Evolutionary conservation across 345 rosid genomes (phyloP).

Genomic region (Stellera chamaejasme): DNA sequence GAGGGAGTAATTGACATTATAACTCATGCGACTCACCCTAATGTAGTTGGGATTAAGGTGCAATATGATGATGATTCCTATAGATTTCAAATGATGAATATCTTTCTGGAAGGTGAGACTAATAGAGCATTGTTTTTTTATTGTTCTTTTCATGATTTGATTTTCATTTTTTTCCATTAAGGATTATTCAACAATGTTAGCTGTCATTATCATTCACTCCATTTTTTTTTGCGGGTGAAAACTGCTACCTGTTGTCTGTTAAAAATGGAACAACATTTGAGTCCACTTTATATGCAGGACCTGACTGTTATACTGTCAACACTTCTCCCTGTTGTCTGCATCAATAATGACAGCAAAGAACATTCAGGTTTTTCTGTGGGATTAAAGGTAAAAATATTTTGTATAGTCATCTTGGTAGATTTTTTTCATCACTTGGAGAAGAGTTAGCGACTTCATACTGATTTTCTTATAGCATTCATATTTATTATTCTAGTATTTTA

Average conservation of each 20-base stretch:
- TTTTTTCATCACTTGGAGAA: slow-evolving; percentile 5
- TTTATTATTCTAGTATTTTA: not conserved
- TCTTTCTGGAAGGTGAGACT: too few relatives aligned
- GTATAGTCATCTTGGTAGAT: slow-evolving; percentile 1
- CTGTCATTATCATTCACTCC: not conserved
- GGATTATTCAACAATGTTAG: not conserved
- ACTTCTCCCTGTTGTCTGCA: slow-evolving; percentile 75
- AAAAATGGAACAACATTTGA: not conserved
- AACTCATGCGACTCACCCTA: too few relatives aligned
- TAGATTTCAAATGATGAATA: too few relatives aligned
- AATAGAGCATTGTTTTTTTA: too few relatives aligned
- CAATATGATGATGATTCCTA: too few relatives aligned
- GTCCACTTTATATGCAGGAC: slow-evolving; percentile 38
- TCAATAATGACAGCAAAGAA: slow-evolving; percentile 56
- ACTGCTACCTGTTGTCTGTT: not conserved
- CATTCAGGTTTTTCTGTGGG: slow-evolving; percentile 60
- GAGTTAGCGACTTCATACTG: not conserved
- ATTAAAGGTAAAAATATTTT: slow-evolving; percentile 47
- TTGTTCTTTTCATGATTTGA: too few relatives aligned
- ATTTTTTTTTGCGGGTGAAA: not conserved
- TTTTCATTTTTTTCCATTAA: not conserved
- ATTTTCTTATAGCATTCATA: slow-evolving; percentile 6
- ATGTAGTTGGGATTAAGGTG: too few relatives aligned
- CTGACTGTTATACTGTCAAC: slow-evolving; percentile 77
- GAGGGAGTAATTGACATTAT: too few relatives aligned